Base-by-base conservation (phyloP, 2,329 filamentous ascomycete species). In the Lasiodiplodia citricola region DNA sequence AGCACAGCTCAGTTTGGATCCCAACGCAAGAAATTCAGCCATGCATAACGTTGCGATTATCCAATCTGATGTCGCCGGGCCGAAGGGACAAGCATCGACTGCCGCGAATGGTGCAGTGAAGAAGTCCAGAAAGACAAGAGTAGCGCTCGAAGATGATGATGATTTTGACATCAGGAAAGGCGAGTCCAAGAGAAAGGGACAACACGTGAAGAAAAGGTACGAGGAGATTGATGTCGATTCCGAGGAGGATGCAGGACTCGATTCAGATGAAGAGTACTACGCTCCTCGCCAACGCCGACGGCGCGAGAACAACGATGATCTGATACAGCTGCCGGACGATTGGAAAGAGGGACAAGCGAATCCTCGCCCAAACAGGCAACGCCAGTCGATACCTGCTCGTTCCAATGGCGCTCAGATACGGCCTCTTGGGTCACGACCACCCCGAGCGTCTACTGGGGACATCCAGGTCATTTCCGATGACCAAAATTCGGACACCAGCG, bases 191-290 rank as follows among this genome's bases (percentile, higher is more conserved):
- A 64, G 31, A 11, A 64, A 21, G 23, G 28, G 60, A 3, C 2
- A 11, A 3, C 2, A 6, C 4, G 7, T 11, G 11, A 72, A 72
- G 13, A 70, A 72, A 7, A 71, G 80, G 23, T 84, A 81, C 65
- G 83, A 85, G 72, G 83, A 85, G 66, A 78, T 84, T 23, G 80
- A 80, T 14, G 76, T 85, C 41, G 83, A 81, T 35, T 82, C 81
- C 1, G 82, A 84, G 28, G 79, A 81, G 3, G 83, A 84, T 18
- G 72, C 75, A 77, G 6, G 74, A 72, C 2, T 73, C 74, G n/a
- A 73, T 74, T 67, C 71, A 16, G 72, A 74, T 11, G 74, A 80
- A 64, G 80, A 62, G n/a, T 41, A 68, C 47, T n/a, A 41, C 11
- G 55, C 66, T 31, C 66, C 66, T n/a, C 66, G 66, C 14, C 55